Evolutionary conservation across 495 filamentous ascomycete genomes (phyloP), one percentile per base, ranked within the genome.

Genomic region (Aspergillus mulundensis): DNA sequence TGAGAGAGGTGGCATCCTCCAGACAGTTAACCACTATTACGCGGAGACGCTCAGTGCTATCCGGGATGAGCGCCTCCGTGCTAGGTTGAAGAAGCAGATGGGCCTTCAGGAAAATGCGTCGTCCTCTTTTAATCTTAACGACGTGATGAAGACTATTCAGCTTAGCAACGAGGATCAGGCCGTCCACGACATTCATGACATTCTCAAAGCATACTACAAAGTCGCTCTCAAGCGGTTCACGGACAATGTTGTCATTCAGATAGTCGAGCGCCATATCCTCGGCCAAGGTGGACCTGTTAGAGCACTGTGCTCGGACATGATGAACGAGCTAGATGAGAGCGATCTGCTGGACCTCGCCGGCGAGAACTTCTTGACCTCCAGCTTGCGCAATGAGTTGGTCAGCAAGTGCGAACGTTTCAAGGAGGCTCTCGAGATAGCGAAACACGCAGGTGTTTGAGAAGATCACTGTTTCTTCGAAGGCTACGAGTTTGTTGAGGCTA

Each of bases 141-240:
- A 6, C 14, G 15, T 40, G 0, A 40, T 48, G 43, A 18, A 55
- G 12, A 20, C 7, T 11, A 19, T 58, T 23, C 54, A 59, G 18
- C 36, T 68, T 14, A 69, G 59, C 42, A 63, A 69, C 34, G 63
- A 73, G 40, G 62, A 67, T 5, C 70, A 74, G 21, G 61, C 63
- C 3, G 54, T 72, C 1, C 47, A 66, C 8, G 74, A 76, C 16
- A 70, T 76, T n/a, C 71, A 73, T 25, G 70, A 76, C 25, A 69
- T 68, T 11, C 57, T 76, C 8, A 67, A 70, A 30, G 57, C 72
- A 0, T 77, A 72, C 50, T 73, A 76, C 61, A 68, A 73, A 36
- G 69, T 77, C 7, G 61, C 68, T 2, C 16, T 56, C 21, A 69
- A 70, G 39, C 46, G 64, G 0, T 70, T 70, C 48, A 23, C 61